A percentile compares a stretch with the other conserved stretches of the same genome.
Conservation (phyloP, 441 rosid genomes). For the Oxalis stricta region DNA sequence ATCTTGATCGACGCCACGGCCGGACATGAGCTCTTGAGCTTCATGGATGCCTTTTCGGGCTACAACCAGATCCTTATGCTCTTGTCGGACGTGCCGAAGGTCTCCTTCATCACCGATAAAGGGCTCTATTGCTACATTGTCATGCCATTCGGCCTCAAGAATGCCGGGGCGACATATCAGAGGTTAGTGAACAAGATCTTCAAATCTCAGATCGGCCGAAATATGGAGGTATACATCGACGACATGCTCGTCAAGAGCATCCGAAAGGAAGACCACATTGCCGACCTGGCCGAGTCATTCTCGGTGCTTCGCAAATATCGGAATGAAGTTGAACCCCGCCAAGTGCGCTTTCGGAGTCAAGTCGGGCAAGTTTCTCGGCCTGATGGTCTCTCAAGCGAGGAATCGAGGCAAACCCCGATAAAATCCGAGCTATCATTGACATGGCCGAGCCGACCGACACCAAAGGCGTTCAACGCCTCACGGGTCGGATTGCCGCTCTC, state of each 20-base stretch:
- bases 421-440: neutral
- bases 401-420: neutral
- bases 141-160: neutral
- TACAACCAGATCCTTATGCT: neutral
- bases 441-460: neutral
- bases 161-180: neutral
- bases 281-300: neutral
- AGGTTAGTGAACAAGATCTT: neutral
- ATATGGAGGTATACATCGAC: neutral
- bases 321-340: neutral
- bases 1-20: neutral
- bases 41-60: neutral
- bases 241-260: neutral
- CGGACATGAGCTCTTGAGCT: too few relatives aligned
- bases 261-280: neutral
- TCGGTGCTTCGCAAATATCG: neutral
- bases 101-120: neutral
- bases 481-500: too few relatives aligned
- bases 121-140: neutral
- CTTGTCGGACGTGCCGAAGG: neutral
- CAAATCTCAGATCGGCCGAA: neutral
- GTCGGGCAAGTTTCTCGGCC: neutral
- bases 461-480: too few relatives aligned
- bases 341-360: neutral
- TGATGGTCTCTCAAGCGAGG: neutral